Conservation (phyloP, 805 yeast species). For the Yarrowia sp. region DNA sequence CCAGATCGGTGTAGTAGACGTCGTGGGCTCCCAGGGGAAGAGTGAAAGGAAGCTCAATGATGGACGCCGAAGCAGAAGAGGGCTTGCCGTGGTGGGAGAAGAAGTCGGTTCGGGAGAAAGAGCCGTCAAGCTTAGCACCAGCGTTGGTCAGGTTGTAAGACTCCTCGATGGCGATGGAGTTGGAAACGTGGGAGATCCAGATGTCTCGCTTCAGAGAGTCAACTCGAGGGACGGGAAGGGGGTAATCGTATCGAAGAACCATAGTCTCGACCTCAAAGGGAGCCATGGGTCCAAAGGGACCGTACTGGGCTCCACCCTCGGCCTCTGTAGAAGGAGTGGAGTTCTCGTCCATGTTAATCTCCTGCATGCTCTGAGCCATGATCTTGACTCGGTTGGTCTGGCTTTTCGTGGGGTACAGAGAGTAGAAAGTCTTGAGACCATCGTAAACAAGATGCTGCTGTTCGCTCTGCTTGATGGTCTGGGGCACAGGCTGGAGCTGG, state of each 20-base stretch:
- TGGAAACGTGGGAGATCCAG: constrained; percentile 90
- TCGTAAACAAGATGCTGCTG: constrained; percentile 65
- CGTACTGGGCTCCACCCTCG: constrained; percentile 55
- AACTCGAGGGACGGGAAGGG: constrained; percentile 68
- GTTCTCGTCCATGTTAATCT: constrained; percentile 18
- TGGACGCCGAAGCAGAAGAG: constrained; percentile 51
- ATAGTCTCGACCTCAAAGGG: constrained; percentile 60
- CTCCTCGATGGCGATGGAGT: constrained; percentile 78
- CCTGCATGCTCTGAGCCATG: constrained; percentile 33
- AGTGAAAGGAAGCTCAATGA: constrained; percentile 65
- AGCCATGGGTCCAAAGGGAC: constrained; percentile 58
- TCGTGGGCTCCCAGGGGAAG: constrained; percentile 63
- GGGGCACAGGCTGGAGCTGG: constrained; percentile 67
- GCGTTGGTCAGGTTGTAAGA: constrained; percentile 78
- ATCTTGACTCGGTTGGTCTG: constrained; percentile 43
- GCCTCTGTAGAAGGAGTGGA: constrained; percentile 29
- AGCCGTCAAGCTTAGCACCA: constrained; percentile 67
- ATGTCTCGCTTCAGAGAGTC: constrained; percentile 69
- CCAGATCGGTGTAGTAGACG: constrained; percentile 83
- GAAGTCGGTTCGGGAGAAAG: constrained; percentile 81
- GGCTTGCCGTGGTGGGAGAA: constrained; percentile 53
- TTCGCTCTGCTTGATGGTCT: constrained; percentile 62
- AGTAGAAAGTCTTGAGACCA: constrained; percentile 62
- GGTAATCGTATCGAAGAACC: constrained; percentile 67
- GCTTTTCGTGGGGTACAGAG: constrained; percentile 64